Evolutionary conservation across 2,329 filamentous ascomycete genomes (phyloP), one percentile per base, ranked within the genome.

Genomic region (Ophiostoma piceae): DNA sequence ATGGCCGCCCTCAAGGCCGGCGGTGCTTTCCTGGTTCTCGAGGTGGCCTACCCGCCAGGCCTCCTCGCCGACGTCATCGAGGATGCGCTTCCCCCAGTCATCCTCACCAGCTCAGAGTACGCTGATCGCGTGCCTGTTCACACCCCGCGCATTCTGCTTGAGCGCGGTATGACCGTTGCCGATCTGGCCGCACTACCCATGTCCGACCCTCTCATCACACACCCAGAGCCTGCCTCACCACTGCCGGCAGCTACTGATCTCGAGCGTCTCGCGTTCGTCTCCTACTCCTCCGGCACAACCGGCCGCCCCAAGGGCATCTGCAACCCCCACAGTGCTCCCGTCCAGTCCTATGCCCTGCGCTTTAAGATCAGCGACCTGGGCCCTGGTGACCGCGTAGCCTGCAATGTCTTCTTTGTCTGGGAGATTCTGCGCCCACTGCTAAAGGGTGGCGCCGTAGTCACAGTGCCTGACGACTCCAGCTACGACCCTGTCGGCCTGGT

Each of bases 371-470:
- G 87, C 73, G 88, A 94, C 76, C 81, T 92, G 2, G 79, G 84
- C 22, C 88, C 88, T 0, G 90, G 90, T 19, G 91, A 93, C 74
- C 86, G 91, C 7, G 90, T 94, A 12, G 91, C 91, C n/a, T 94
- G 91, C 80, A 94, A 94, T 81, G 91, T 94, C 71, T 94, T 94
- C 78, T 94, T 94, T 76, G 84, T 94, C 66, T 94, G 91, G 91
- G 91, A 94, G 77, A 93, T 94, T 70, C 78, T 94, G 69, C 89
- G 91, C 5, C 91, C 91, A 9, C 81, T 94, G 64, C 77, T 94
- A 69, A 85, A 91, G 69, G 91, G 91, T 74, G 91, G 90, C 2
- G 92, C 91, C 0, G 89, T 92, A 4, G 85, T 93, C 29, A 86
- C 89, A 3, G 87, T 94, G 19, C 90, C 91, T 1, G 91, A 94